A percentile compares a stretch with the other conserved stretches of the same genome.
Evolutionary conservation across 1,284 basidiomycete species (phyloP).

Genomic region (Ustilago nuda): DNA sequence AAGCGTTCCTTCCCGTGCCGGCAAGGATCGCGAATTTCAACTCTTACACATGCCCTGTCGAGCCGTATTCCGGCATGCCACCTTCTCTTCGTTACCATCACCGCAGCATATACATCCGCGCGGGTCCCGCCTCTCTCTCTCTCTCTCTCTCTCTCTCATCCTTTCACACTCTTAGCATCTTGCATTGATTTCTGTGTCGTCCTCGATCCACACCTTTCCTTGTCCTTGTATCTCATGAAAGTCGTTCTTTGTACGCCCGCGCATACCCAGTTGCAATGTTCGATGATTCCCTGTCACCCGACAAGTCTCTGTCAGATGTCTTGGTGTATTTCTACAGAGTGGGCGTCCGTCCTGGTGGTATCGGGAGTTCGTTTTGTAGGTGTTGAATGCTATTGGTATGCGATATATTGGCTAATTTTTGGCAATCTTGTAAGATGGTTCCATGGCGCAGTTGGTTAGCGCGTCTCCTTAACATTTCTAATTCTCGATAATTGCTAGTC

Average conservation of each 20-base stretch:
- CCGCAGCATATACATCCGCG: slow-evolving; percentile 8
- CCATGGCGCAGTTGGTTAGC: slow-evolving; percentile 58
- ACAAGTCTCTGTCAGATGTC: not conserved
- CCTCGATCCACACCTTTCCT: not conserved
- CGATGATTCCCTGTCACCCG: slow-evolving; percentile 6
- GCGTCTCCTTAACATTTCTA: slow-evolving; percentile 56
- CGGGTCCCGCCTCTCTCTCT: not conserved
- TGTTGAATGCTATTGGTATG: no score
- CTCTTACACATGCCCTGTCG: not conserved
- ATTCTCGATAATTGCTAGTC: slow-evolving; percentile 30
- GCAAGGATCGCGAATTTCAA: not conserved
- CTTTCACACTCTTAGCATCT: slow-evolving; percentile 1
- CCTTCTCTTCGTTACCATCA: not conserved
- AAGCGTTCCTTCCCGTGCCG: not conserved
- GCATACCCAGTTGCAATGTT: slow-evolving; percentile 13
- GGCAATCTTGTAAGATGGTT: slow-evolving; percentile 5
- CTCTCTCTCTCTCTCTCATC: not conserved
- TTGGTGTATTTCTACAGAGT: no score
- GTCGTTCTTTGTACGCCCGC: slow-evolving; percentile 7
- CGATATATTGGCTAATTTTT: not conserved
- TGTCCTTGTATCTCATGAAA: slow-evolving; percentile 11
- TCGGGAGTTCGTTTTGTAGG: no score
- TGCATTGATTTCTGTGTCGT: slow-evolving; percentile 4
- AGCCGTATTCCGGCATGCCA: not conserved
- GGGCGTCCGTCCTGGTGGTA: no score